These are phyloP conservation scores for Cupressus sempervirens DNA, from an alignment of 75 land plant species.

Conservation along the genomic window DNA sequence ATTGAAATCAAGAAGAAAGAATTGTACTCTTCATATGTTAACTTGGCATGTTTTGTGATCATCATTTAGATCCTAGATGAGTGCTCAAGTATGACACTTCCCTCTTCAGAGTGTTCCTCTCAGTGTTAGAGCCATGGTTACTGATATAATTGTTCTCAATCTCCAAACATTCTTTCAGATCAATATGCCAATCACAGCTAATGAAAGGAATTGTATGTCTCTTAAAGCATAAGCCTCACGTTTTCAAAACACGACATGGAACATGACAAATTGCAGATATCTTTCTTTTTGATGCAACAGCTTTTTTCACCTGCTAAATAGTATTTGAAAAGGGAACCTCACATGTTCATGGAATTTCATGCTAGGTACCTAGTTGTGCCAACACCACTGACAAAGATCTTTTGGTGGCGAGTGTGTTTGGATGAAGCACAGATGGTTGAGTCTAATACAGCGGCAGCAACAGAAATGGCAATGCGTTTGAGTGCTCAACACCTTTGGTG, in stretches of 20 bases:
- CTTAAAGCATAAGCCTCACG: background rate
- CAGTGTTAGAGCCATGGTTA: background rate
- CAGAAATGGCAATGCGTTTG: conserved; percentile 92
- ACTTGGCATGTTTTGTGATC: background rate
- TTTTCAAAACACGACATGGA: background rate
- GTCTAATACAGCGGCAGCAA: conserved; percentile 70
- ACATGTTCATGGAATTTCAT: background rate
- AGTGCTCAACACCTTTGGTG: conserved; percentile 90
- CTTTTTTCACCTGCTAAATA: background rate
- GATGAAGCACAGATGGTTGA: conserved; percentile 99
- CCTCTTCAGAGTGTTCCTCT: background rate
- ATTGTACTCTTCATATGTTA: background rate
- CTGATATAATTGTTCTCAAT: background rate
- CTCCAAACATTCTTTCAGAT: background rate
- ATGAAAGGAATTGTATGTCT: background rate
- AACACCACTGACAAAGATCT: conserved; percentile 77
- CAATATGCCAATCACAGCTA: background rate
- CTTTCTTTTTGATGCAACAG: background rate
- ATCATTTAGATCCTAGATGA: background rate
- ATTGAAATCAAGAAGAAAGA: background rate
- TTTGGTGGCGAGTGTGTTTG: conserved; percentile 95
- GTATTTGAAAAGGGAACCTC: background rate
- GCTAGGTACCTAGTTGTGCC: conserved; percentile 88
- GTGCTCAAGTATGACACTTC: background rate
- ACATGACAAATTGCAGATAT: background rate